Conservation (phyloP, 148 eudicot genomes). For the Silene latifolia region DNA sequence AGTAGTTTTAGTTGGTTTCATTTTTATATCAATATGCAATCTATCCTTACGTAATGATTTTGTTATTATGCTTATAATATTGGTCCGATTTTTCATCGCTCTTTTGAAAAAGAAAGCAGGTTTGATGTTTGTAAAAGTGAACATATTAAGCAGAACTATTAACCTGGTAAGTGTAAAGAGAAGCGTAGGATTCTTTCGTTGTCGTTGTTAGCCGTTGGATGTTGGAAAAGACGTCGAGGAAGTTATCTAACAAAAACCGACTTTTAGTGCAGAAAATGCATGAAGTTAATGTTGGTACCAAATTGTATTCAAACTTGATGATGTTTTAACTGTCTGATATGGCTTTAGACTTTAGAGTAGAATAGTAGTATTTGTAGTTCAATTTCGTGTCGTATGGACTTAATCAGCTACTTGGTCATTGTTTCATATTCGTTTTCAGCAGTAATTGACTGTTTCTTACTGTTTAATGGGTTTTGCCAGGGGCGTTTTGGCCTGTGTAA, state of each 20-base stretch:
- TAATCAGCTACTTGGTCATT: too few relatives aligned
- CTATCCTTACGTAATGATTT: too few relatives aligned
- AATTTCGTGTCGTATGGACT: not conserved
- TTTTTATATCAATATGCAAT: too few relatives aligned
- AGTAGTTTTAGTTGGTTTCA: too few relatives aligned
- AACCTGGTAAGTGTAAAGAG: constrained; percentile 22
- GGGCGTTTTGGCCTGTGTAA: too few relatives aligned
- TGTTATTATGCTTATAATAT: too few relatives aligned
- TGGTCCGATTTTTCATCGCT: too few relatives aligned
- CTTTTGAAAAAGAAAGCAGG: constrained; percentile 24
- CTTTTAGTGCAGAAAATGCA: not conserved
- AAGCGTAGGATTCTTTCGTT: constrained; percentile 21
- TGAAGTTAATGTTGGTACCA: constrained; percentile 15
- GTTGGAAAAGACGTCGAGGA: not conserved
- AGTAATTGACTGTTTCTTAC: too few relatives aligned
- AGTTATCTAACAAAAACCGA: not conserved
- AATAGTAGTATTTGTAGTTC: not conserved
- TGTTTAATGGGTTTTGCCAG: too few relatives aligned
- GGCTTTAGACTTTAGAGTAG: not conserved
- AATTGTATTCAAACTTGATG: constrained; percentile 5
- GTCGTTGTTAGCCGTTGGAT: not conserved
- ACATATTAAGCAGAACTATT: constrained; percentile 13
- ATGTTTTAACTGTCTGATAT: not conserved
- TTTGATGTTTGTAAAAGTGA: not conserved
- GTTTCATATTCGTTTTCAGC: too few relatives aligned